phyloP scores from a whole-genome alignment of 352 stramenopile species.

The Pythium sukuiense region DNA sequence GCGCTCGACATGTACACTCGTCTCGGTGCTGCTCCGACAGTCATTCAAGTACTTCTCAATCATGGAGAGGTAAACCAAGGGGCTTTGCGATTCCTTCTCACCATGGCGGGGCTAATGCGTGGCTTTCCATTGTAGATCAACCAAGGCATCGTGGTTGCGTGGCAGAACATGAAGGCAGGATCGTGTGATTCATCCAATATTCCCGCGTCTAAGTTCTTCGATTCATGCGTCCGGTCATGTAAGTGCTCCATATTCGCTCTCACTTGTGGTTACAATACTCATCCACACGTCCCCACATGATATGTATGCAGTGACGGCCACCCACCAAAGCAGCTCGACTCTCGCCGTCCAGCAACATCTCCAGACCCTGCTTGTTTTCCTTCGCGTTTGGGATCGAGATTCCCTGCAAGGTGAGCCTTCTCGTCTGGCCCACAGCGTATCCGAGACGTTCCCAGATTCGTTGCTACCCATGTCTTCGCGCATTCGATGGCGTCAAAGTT shows the following conservation, averaged over 20 bases:
- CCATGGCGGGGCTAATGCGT: not conserved
- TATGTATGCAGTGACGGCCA: not conserved
- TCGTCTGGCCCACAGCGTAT: slow-evolving; percentile 1
- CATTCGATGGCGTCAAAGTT: slow-evolving; percentile 13
- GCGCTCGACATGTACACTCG: slow-evolving; percentile 72
- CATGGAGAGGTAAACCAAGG: slow-evolving; percentile 37
- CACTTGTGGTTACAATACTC: not conserved
- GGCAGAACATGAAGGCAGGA: slow-evolving; percentile 20
- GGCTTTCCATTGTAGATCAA: slow-evolving; percentile 14
- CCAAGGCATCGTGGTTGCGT: slow-evolving; percentile 18
- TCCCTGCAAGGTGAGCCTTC: slow-evolving; percentile 16
- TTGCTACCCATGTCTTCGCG: slow-evolving; percentile 1
- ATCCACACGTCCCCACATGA: not conserved
- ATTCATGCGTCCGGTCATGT: slow-evolving; percentile 11
- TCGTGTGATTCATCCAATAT: slow-evolving; percentile 15
- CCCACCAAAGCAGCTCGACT: not conserved
- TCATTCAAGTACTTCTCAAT: slow-evolving; percentile 54
- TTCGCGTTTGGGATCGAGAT: slow-evolving; percentile 24
- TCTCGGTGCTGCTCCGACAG: slow-evolving; percentile 39
- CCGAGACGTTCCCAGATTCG: slow-evolving; percentile 11
- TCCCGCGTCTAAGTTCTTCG: slow-evolving; percentile 19
- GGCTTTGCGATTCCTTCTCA: not conserved
- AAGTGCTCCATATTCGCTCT: not conserved
- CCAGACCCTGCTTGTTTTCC: slow-evolving; percentile 22
- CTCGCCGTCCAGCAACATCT: slow-evolving; percentile 17